Conservation (phyloP, 257 asterid genomes). For the Haberlea rhodopensis region DNA sequence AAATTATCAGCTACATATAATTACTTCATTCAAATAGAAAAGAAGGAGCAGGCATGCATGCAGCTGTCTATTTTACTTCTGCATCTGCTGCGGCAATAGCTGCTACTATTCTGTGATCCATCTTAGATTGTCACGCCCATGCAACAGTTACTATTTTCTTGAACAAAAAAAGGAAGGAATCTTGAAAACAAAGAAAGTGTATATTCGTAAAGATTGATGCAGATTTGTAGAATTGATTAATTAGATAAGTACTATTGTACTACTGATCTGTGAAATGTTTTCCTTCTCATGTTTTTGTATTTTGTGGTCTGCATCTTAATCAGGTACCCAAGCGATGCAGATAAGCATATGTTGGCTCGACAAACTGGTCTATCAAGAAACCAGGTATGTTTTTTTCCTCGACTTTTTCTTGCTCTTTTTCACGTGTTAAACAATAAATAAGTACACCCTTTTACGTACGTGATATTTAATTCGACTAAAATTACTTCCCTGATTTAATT, state of each 20-base stretch:
- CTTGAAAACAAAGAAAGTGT: neutral
- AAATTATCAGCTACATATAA: too few species aligned
- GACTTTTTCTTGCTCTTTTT: too few species aligned
- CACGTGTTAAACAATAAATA: too few species aligned
- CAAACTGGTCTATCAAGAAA: conserved; percentile 98
- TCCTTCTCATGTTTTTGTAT: conserved; percentile 51
- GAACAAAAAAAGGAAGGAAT: neutral
- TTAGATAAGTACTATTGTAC: conserved; percentile 31
- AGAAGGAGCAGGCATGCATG: conserved; percentile 32
- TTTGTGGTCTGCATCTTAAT: conserved; percentile 55
- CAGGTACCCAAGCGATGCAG: conserved; percentile 99
- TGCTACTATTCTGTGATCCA: conserved; percentile 30
- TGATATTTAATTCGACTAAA: too few species aligned
- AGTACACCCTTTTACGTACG: too few species aligned
- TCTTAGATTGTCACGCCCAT: conserved; percentile 71
- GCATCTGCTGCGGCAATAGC: conserved; percentile 25
- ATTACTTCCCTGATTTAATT: too few species aligned
- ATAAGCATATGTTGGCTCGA: conserved; percentile 95
- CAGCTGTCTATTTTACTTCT: conserved; percentile 39
- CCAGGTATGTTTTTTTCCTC: conserved; percentile 66
- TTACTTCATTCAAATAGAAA: conserved; percentile 21
- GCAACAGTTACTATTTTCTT: too few species aligned
- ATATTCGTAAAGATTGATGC: conserved; percentile 32
- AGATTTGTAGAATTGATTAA: conserved; percentile 45
- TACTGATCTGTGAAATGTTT: conserved; percentile 47